Conservation (phyloP, 2,329 filamentous ascomycete species). For the Phialophora verrucosa region DNA sequence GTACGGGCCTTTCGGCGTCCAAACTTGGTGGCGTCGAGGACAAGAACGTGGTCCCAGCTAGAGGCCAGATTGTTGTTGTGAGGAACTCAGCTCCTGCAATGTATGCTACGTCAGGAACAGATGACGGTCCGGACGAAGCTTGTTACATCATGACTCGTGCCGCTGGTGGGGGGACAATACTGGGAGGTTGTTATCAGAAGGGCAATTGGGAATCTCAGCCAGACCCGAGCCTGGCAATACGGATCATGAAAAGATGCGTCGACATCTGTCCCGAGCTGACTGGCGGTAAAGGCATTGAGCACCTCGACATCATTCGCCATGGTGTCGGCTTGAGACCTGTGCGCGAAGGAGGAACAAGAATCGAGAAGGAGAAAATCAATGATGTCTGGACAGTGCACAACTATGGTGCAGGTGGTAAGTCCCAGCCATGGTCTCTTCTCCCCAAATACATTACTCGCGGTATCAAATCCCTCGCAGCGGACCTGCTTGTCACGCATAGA, state of each 20-base stretch:
- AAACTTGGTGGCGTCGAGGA: constrained; percentile 84
- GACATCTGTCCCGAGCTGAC: constrained; percentile 69
- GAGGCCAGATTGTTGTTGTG: constrained; percentile 84
- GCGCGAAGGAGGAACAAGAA: constrained; percentile 72
- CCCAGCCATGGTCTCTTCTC: constrained; percentile 17
- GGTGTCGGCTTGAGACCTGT: constrained; percentile 81
- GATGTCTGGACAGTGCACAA: constrained; percentile 73
- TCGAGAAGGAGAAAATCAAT: constrained; percentile 73
- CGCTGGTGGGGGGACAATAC: constrained; percentile 75
- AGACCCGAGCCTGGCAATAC: constrained; percentile 76
- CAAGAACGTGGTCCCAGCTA: constrained; percentile 70
- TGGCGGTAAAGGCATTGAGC: constrained; percentile 71
- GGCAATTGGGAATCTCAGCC: constrained; percentile 78
- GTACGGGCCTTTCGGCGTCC: constrained; percentile 76
- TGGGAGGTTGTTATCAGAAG: constrained; percentile 85
- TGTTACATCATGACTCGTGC: constrained; percentile 85
- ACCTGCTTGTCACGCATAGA: background rate
- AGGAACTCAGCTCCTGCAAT: constrained; percentile 77
- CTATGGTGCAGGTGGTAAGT: constrained; percentile 65
- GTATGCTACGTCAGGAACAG: constrained; percentile 71
- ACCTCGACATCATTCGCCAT: constrained; percentile 76
- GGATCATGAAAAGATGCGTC: constrained; percentile 82
- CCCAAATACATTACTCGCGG: constrained; percentile 25
- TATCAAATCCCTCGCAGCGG: background rate
- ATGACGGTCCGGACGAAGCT: constrained; percentile 74